phyloP scores from a whole-genome alignment of 2,329 filamentous ascomycete genomes.

The Fusarium pseudonygamai region DNA sequence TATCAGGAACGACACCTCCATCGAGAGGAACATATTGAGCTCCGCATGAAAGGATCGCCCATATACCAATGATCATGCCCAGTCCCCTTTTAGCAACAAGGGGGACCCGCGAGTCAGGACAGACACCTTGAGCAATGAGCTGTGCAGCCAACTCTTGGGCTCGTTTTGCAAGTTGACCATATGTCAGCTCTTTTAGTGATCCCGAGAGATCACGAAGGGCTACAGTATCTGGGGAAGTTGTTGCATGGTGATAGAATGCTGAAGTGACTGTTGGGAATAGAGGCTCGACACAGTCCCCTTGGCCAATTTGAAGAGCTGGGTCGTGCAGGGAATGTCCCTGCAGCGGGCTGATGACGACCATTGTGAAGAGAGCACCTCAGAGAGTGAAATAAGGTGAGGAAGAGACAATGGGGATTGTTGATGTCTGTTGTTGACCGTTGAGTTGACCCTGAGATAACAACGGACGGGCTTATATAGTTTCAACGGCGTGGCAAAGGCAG shows the following conservation, averaged over 20 bases:
- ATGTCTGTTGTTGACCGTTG: constrained; percentile 19
- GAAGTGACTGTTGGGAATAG: constrained; percentile 53
- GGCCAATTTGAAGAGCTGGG: constrained; percentile 19
- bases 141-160: constrained; percentile 55
- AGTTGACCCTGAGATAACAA: constrained; percentile 34
- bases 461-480: constrained; percentile 33
- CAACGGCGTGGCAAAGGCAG: constrained; percentile 22
- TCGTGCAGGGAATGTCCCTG: constrained; percentile 2
- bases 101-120: constrained; percentile 59
- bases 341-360: background rate
- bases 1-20: constrained; percentile 61
- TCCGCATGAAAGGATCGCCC: constrained; percentile 65
- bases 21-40: constrained; percentile 70
- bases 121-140: constrained; percentile 52
- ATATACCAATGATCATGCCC: constrained; percentile 66
- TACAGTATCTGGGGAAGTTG: constrained; percentile 47
- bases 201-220: constrained; percentile 52
- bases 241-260: constrained; percentile 52
- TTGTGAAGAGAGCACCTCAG: constrained; percentile 2
- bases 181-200: constrained; percentile 52
- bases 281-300: constrained; percentile 34
- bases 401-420: constrained; percentile 31
- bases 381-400: background rate
- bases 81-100: constrained; percentile 64
- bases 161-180: constrained; percentile 54